Evolutionary conservation across 441 rosid genomes (phyloP).

Genomic region (Pelargonium exstipulatum): DNA sequence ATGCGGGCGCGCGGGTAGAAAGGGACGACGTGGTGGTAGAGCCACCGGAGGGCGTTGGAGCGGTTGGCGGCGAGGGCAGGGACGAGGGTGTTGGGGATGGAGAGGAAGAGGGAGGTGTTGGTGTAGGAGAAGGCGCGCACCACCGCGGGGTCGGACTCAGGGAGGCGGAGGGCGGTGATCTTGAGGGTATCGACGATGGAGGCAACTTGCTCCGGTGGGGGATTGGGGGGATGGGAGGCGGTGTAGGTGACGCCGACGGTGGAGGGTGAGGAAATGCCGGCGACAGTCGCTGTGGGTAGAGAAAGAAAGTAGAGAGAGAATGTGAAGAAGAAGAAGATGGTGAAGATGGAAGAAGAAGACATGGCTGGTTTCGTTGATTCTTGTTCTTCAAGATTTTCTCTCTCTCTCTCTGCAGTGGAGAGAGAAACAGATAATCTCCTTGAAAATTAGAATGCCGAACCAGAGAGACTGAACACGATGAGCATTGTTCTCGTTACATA

Average conservation of each 20-base stretch:
- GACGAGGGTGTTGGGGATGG: slow-evolving; percentile 60
- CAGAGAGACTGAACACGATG: too few relatives aligned
- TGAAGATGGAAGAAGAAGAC: not conserved
- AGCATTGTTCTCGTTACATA: too few relatives aligned
- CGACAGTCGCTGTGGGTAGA: slow-evolving; percentile 12
- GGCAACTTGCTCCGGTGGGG: slow-evolving; percentile 36
- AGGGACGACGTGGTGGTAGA: slow-evolving; percentile 61
- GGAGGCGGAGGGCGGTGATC: slow-evolving; percentile 50
- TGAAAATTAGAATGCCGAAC: too few relatives aligned
- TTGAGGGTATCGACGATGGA: slow-evolving; percentile 35
- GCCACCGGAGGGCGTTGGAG: slow-evolving; percentile 57
- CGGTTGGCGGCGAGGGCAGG: slow-evolving; percentile 61
- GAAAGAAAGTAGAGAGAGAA: slow-evolving; percentile 18
- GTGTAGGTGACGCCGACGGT: slow-evolving; percentile 55
- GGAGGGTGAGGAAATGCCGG: slow-evolving; percentile 26
- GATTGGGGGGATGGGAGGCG: slow-evolving; percentile 17
- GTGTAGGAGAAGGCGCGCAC: slow-evolving; percentile 64
- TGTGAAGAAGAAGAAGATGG: not conserved
- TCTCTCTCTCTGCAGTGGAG: not conserved
- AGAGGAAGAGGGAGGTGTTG: slow-evolving; percentile 65
- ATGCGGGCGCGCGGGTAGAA: slow-evolving; percentile 70
- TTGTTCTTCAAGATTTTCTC: slow-evolving; percentile 6
- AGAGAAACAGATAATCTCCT: too few relatives aligned
- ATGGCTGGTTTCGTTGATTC: not conserved
- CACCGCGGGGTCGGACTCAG: slow-evolving; percentile 48